These are phyloP conservation scores for Phyllachora maydis DNA, from an alignment of 2,329 filamentous ascomycete species.

Conservation along the genomic window DNA sequence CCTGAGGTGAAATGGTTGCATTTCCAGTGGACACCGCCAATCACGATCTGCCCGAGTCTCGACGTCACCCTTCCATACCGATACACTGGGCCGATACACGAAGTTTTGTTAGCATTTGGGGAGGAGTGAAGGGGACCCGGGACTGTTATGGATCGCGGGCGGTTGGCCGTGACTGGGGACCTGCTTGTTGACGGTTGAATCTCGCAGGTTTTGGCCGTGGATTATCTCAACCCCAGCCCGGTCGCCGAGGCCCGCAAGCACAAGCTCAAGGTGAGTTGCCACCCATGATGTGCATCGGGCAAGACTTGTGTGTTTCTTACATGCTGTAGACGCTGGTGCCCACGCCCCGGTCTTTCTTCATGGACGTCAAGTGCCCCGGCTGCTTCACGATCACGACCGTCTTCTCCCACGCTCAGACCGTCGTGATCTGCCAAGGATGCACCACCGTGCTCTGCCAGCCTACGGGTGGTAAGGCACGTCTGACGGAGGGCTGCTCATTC, in stretches of 20 bases:
- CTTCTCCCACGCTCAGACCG: conserved; percentile 99
- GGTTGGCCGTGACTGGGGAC: conserved; percentile 2
- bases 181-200: conserved; percentile 23
- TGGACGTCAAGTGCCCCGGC: conserved; percentile 99
- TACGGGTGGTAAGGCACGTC: conserved; percentile 94
- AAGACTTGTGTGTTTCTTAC: background rate
- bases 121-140: background rate
- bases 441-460: conserved; percentile 99
- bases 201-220: conserved; percentile 85
- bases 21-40: background rate
- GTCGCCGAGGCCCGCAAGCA: conserved; percentile 98
- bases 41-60: conserved; percentile 1
- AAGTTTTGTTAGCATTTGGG: conserved; percentile 1
- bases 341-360: conserved; percentile 97
- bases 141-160: conserved; percentile 2
- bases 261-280: conserved; percentile 87
- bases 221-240: conserved; percentile 97
- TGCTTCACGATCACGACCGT: conserved; percentile 99
- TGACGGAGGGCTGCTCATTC: conserved; percentile 99
- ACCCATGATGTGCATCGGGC: conserved; percentile 2
- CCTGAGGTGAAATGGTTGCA: conserved; percentile 1
- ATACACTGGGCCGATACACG: conserved; percentile 1
- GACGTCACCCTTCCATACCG: conserved; percentile 1
- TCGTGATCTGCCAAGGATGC: conserved; percentile 99
- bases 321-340: conserved; percentile 65